Evolutionary conservation across 2,329 filamentous ascomycete species (phyloP), one percentile per base, ranked within the genome.

Genomic region (Macrophomina phaseolina): DNA sequence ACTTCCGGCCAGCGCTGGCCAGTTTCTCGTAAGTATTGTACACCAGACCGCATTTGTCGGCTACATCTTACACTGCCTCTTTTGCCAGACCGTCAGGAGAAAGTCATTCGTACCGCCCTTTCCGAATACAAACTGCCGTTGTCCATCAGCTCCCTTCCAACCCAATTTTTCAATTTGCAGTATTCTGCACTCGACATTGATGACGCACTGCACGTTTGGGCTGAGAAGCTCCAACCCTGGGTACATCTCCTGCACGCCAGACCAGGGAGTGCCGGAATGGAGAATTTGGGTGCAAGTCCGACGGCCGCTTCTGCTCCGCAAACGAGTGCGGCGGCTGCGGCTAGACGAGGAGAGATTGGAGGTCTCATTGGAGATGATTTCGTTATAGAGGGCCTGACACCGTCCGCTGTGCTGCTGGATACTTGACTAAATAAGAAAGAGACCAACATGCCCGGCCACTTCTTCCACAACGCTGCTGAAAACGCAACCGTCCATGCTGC

Each of bases 141-240:
- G 16, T 65, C 69, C 4, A 68, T 71, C 61, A 70, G 70, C 12
- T 69, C 66, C 1, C 67, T 75, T 4, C 73, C 73, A 9, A 63
- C 68, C 2, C 71, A 74, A 38, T 74, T 74, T 30, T 74, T 74
- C 49, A 73, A 75, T 58, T 52, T 75, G 23, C 69, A 71, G 23
- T 72, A 73, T 62, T 73, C 73, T 1, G 73, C 70, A 34, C 65
- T 74, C 2, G 73, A 74, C 55, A 73, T 74, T 23, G 72, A 72
- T 40, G 73, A 75, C 34, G 66, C 70, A 11, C 60, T 75, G 46
- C 68, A 70, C 5, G 63, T 69, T 5, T 75, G 73, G 73, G 71
- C 71, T 0, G 68, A 71, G 38, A 69, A 68, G 6, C 67, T 69
- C 14, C 52, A 56, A 32, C 64, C 64, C 5, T 56, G 53, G 53